A percentile compares a stretch with the other conserved stretches of the same genome.
Conservation (phyloP, 2,329 filamentous ascomycete species). For the Phoma sp. region DNA sequence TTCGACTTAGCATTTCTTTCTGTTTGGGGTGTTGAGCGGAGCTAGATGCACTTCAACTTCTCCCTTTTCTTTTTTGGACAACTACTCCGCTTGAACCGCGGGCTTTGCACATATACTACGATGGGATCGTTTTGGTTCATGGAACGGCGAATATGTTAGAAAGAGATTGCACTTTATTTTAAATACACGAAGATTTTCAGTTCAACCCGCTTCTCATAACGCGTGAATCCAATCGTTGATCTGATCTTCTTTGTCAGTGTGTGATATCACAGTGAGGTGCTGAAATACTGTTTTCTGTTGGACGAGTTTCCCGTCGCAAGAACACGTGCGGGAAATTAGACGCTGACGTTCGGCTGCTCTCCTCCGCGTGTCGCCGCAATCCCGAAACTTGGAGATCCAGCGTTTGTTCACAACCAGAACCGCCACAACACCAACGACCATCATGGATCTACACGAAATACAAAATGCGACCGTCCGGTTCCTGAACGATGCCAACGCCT, state of each 20-base stretch:
- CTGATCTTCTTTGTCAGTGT: neutral
- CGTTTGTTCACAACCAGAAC: constrained; percentile 1
- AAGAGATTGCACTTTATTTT: constrained; percentile 43
- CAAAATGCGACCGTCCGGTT: constrained; percentile 61
- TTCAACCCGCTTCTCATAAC: neutral
- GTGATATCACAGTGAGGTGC: too few relatives aligned
- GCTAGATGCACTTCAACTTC: constrained; percentile 33
- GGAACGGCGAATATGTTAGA: constrained; percentile 48
- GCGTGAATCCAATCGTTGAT: neutral
- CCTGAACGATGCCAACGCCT: constrained; percentile 62
- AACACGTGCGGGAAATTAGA: constrained; percentile 23
- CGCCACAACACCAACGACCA: constrained; percentile 8
- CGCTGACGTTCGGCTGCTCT: constrained; percentile 16
- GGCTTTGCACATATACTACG: constrained; percentile 48
- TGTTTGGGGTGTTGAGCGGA: constrained; percentile 40
- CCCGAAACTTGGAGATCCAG: constrained; percentile 15
- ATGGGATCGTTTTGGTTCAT: constrained; percentile 38
- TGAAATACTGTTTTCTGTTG: too few relatives aligned
- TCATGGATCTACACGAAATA: constrained; percentile 64
- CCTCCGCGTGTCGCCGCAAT: constrained; percentile 35
- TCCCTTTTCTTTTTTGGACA: constrained; percentile 38
- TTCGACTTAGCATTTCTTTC: constrained; percentile 42
- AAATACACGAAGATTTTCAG: constrained; percentile 39
- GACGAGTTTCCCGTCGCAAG: neutral
- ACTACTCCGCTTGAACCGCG: constrained; percentile 28